Conservation (phyloP, 805 yeast species). For the Candida nitratophila region DNA sequence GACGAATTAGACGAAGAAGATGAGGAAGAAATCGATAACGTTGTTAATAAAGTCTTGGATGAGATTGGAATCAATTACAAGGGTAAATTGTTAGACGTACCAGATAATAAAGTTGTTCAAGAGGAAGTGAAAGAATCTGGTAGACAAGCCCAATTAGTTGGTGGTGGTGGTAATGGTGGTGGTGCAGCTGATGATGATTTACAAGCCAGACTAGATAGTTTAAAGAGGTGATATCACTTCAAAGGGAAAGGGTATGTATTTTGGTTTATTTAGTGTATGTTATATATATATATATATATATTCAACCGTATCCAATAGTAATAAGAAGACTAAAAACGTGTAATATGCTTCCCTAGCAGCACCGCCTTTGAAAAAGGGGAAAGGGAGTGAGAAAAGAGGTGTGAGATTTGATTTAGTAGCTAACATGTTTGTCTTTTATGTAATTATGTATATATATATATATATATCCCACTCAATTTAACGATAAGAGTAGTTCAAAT, state of each 20-base stretch:
- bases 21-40: conserved; percentile 79
- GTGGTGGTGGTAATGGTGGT: conserved; percentile 33
- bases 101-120: conserved; percentile 20
- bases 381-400: too few relatives aligned
- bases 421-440: too few relatives aligned
- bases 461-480: too few relatives aligned
- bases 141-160: conserved; percentile 30
- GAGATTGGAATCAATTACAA: conserved; percentile 90
- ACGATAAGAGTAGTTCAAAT: too few relatives aligned
- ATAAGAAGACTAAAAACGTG: not conserved
- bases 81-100: conserved; percentile 39
- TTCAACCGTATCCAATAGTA: too few relatives aligned
- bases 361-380: too few relatives aligned
- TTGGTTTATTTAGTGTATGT: too few relatives aligned
- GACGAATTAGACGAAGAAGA: conserved; percentile 82
- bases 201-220: conserved; percentile 80
- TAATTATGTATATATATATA: too few relatives aligned
- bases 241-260: too few relatives aligned
- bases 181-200: conserved; percentile 88
- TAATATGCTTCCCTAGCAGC: too few relatives aligned
- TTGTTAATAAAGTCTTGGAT: conserved; percentile 85
- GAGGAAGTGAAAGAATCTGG: conserved; percentile 10
- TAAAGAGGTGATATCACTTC: conserved; percentile 55
- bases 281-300: too few relatives aligned
- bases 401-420: too few relatives aligned